phyloP scores from a whole-genome alignment of 208 protist species.

The Leishmania gerbilli region DNA sequence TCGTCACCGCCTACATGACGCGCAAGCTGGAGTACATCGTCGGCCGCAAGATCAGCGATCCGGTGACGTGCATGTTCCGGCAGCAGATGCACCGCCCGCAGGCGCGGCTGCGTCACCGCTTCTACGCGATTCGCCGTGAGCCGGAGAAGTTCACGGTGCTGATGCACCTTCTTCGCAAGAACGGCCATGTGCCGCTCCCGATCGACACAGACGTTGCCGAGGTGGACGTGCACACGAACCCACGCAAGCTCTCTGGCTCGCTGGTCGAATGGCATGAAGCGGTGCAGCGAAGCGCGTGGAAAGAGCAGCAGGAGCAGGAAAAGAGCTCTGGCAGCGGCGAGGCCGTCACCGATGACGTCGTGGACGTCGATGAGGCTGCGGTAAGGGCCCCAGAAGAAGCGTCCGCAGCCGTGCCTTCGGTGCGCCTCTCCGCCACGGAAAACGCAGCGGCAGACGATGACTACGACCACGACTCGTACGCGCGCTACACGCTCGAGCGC shows the following conservation, averaged over 20 bases:
- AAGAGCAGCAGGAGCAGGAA: not conserved
- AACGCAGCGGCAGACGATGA: slow-evolving; percentile 1
- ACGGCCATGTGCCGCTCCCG: slow-evolving; percentile 46
- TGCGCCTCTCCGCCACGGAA: not conserved
- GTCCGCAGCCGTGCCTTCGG: not conserved
- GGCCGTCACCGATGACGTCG: slow-evolving; percentile 3
- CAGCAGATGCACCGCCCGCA: slow-evolving; percentile 66
- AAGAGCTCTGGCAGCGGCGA: not conserved
- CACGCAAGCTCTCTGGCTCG: slow-evolving; percentile 49
- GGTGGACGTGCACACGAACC: slow-evolving; percentile 37
- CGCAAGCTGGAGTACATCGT: slow-evolving; percentile 76
- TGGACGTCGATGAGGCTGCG: not conserved
- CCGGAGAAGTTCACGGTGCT: slow-evolving; percentile 74
- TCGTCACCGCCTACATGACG: slow-evolving; percentile 76
- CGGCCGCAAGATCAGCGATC: slow-evolving; percentile 51
- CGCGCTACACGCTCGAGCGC: slow-evolving; percentile 52
- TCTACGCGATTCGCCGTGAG: slow-evolving; percentile 54
- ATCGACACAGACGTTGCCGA: slow-evolving; percentile 60
- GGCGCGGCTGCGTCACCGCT: slow-evolving; percentile 62
- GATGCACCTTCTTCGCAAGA: slow-evolving; percentile 65
- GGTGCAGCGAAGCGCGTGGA: not conserved
- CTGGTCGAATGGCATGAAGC: slow-evolving; percentile 43
- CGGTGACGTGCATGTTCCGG: slow-evolving; percentile 60
- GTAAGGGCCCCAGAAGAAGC: too few relatives aligned
- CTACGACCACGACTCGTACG: slow-evolving; percentile 41